Conservation (phyloP, 805 yeast genomes). For the Geotrichum ghanense region DNA sequence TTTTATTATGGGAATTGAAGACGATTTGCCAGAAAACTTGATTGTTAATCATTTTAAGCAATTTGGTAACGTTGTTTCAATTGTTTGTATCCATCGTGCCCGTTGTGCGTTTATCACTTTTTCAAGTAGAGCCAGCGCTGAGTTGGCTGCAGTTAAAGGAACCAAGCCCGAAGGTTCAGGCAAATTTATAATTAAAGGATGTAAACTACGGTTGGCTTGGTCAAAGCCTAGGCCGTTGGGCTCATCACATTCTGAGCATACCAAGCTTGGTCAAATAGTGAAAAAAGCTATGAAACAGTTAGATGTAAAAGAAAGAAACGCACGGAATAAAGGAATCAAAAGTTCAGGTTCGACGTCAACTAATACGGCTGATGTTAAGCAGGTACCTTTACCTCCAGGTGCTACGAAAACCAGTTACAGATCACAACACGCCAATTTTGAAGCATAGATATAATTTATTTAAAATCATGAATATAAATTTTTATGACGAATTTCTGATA, state of each 20-base stretch:
- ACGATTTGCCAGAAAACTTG: slow-evolving; percentile 52
- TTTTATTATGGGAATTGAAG: slow-evolving; percentile 65
- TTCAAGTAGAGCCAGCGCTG: slow-evolving; percentile 39
- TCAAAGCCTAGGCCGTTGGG: slow-evolving; percentile 20
- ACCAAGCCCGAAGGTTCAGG: slow-evolving; percentile 11
- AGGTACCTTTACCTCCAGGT: slow-evolving; percentile 2
- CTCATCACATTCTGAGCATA: slow-evolving; percentile 13
- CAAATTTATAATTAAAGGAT: slow-evolving; percentile 20
- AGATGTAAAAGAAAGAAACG: slow-evolving; percentile 1
- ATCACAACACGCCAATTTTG: background rate
- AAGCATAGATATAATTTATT: background rate
- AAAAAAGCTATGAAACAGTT: slow-evolving; percentile 12
- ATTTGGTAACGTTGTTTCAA: slow-evolving; percentile 36
- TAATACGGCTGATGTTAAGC: background rate
- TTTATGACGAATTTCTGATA: too few relatives aligned
- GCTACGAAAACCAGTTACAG: background rate
- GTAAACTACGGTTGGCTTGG: slow-evolving; percentile 22
- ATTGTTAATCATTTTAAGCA: slow-evolving; percentile 40
- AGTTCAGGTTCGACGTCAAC: background rate
- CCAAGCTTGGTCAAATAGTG: slow-evolving; percentile 14
- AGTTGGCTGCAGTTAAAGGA: slow-evolving; percentile 22
- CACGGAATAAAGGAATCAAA: background rate
- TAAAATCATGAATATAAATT: background rate
- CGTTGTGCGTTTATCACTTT: slow-evolving; percentile 56
- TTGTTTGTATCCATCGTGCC: slow-evolving; percentile 45